These are phyloP conservation scores for Saccharomycopsis javanensis DNA, from an alignment of 805 yeast genomes.

Conservation along the genomic window DNA sequence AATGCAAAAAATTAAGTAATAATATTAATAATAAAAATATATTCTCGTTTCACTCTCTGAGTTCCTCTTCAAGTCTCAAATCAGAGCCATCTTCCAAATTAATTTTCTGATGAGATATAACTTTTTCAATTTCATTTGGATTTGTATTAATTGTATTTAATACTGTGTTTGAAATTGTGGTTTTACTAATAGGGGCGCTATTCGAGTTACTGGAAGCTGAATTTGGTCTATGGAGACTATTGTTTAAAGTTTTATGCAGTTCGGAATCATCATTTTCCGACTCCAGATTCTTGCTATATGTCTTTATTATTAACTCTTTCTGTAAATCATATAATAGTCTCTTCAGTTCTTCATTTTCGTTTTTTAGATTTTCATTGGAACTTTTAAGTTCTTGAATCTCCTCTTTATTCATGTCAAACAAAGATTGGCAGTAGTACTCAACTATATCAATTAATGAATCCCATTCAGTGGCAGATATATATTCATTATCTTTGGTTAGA, in stretches of 20 bases:
- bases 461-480: conserved; percentile 7
- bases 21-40: too few species aligned
- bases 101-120: neutral
- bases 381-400: neutral
- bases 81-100: neutral
- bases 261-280: neutral
- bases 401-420: neutral
- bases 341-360: neutral
- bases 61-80: neutral
- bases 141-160: neutral
- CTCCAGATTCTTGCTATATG: neutral
- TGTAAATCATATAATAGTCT: neutral
- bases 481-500: neutral
- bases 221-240: neutral
- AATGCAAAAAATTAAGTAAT: too few species aligned
- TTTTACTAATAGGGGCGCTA: neutral
- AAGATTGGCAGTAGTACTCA: neutral
- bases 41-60: neutral
- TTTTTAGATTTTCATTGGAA: neutral
- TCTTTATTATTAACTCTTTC: neutral
- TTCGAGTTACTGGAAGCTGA: neutral
- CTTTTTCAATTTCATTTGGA: neutral
- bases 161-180: neutral
- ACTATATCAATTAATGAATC: conserved; percentile 9
- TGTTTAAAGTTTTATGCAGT: neutral